phyloP scores from a whole-genome alignment of 1,139 yeast species.

The Blastobotrys niveus region DNA sequence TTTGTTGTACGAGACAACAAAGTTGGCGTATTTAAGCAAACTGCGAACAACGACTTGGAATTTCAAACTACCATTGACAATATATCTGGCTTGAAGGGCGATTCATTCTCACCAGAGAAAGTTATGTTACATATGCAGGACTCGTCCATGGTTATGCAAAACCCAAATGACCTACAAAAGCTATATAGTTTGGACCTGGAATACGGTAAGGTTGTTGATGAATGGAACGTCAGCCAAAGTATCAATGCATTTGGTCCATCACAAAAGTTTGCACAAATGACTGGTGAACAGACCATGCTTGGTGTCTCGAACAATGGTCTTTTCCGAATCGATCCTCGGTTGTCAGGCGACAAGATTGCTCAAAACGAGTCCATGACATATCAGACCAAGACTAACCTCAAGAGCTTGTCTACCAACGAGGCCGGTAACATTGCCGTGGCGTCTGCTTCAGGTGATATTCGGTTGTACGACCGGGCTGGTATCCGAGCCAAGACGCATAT shows the following conservation, averaged over 20 bases:
- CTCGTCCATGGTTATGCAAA: slow-evolving; percentile 58
- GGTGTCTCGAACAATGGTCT: slow-evolving; percentile 63
- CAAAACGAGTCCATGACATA: slow-evolving; percentile 51
- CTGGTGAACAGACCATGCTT: slow-evolving; percentile 64
- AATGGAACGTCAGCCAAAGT: slow-evolving; percentile 52
- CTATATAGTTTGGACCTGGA: slow-evolving; percentile 73
- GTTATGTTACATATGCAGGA: slow-evolving; percentile 76
- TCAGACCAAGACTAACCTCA: slow-evolving; percentile 49
- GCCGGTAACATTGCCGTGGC: slow-evolving; percentile 73
- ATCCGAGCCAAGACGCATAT: slow-evolving; percentile 67
- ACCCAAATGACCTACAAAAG: slow-evolving; percentile 40
- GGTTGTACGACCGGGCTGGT: slow-evolving; percentile 67
- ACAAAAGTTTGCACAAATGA: slow-evolving; percentile 64
- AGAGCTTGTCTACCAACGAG: slow-evolving; percentile 65
- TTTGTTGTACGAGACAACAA: slow-evolving; percentile 74
- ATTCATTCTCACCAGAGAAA: slow-evolving; percentile 51
- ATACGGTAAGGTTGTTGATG: slow-evolving; percentile 75
- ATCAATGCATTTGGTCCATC: slow-evolving; percentile 62
- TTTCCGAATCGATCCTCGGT: slow-evolving; percentile 74
- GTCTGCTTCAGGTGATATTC: slow-evolving; percentile 65
- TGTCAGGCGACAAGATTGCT: slow-evolving; percentile 52
- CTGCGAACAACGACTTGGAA: slow-evolving; percentile 47
- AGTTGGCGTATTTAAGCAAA: slow-evolving; percentile 71
- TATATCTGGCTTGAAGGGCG: slow-evolving; percentile 51
- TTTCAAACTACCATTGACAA: slow-evolving; percentile 64